Evolutionary conservation across 768 basidiomycete species (phyloP).

Genomic region (Rhizopogon vinicolor): DNA sequence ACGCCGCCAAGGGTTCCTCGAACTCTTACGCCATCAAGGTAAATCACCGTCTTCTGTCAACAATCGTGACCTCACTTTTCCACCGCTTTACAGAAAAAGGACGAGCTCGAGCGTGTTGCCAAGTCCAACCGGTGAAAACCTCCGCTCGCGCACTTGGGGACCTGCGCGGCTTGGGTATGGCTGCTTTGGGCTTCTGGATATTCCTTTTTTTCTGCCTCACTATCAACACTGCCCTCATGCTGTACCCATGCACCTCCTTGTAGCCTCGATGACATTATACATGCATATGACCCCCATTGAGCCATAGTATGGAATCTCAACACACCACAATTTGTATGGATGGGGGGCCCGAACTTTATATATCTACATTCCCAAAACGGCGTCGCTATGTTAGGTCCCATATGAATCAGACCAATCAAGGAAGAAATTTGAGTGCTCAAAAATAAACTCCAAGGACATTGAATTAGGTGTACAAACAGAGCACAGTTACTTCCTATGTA

Average conservation of each 20-base stretch:
- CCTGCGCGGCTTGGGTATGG: conserved; percentile 16
- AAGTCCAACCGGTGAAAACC: conserved; percentile 96
- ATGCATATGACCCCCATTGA: conserved; percentile 1
- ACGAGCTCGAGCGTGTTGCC: conserved; percentile 99
- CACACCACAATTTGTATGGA: no score
- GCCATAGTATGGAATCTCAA: not conserved
- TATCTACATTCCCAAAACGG: not conserved
- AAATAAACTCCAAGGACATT: not conserved
- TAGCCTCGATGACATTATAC: conserved; percentile 11
- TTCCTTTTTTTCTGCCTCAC: conserved; percentile 8
- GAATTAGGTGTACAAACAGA: not conserved
- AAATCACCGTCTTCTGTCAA: conserved; percentile 10
- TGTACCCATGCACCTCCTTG: conserved; percentile 16
- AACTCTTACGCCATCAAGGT: conserved; percentile 99
- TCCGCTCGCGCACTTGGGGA: not conserved
- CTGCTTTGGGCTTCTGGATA: conserved; percentile 18
- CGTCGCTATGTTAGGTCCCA: not conserved
- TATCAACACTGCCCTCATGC: conserved; percentile 15
- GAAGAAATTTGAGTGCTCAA: not conserved
- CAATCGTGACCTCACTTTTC: not conserved
- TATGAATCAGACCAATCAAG: not conserved
- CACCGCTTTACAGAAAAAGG: conserved; percentile 73
- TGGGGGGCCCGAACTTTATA: not conserved
- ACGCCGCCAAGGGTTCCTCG: conserved; percentile 99
- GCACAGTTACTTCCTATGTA: not conserved